Evolutionary conservation across 176 grass and related monocot species (phyloP).

Genomic region (Thinopyrum elongatum): DNA sequence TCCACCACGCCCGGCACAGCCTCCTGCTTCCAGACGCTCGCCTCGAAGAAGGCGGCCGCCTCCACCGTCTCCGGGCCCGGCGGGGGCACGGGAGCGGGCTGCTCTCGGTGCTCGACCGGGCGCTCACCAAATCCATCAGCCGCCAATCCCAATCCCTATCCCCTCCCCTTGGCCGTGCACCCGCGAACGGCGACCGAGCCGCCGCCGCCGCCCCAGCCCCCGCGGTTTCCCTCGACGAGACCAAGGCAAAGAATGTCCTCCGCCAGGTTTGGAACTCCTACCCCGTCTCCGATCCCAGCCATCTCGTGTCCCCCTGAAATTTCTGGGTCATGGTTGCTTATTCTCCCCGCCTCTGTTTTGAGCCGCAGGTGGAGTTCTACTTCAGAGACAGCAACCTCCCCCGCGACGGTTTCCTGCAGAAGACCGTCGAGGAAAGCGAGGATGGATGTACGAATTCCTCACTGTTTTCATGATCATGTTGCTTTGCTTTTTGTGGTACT

Average conservation of each 20-base stretch:
- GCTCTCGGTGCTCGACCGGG: too few relatives aligned
- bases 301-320: neutral
- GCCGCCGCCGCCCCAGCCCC: neutral
- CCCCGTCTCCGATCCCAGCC: neutral
- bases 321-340: neutral
- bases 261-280: conserved; percentile 51
- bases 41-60: too few relatives aligned
- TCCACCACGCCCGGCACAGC: too few relatives aligned
- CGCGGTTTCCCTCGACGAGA: conserved; percentile 44
- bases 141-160: too few relatives aligned
- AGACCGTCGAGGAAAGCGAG: conserved; percentile 61
- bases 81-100: too few relatives aligned
- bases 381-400: conserved; percentile 97
- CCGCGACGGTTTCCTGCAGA: conserved; percentile 71
- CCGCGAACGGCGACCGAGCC: too few relatives aligned
- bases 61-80: too few relatives aligned
- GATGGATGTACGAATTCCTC: conserved; percentile 65
- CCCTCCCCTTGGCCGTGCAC: too few relatives aligned
- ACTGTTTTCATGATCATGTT: neutral
- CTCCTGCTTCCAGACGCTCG: too few relatives aligned
- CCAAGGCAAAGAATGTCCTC: conserved; percentile 59
- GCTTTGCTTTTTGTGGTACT: neutral
- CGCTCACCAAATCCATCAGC: too few relatives aligned
- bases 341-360: neutral
- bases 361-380: conserved; percentile 84